These are phyloP conservation scores for Tricholoma bakamatsutake DNA, from an alignment of 768 basidiomycete species.

Conservation along the genomic window DNA sequence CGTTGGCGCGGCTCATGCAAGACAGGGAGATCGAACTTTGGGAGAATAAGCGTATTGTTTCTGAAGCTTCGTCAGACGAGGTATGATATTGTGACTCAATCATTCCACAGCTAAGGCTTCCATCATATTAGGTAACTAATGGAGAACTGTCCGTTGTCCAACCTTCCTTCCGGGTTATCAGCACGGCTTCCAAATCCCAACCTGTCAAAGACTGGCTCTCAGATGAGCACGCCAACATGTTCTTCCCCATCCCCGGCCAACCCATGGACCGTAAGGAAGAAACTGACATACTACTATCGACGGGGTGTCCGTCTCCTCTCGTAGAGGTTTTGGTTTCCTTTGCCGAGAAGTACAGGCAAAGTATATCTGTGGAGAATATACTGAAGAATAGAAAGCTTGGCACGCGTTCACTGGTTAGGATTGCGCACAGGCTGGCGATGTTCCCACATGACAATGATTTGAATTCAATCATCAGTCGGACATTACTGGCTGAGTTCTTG, in stretches of 20 bases:
- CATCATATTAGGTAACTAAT: constrained; percentile 16
- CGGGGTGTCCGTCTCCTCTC: constrained; percentile 37
- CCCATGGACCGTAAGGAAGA: constrained; percentile 57
- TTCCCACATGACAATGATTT: constrained; percentile 42
- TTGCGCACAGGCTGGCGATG: constrained; percentile 42
- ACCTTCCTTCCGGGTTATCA: constrained; percentile 55
- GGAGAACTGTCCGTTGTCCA: constrained; percentile 46
- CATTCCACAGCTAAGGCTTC: neutral
- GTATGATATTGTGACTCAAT: constrained; percentile 16
- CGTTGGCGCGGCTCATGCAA: constrained; percentile 51
- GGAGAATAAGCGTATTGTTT: constrained; percentile 56
- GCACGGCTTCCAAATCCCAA: constrained; percentile 56
- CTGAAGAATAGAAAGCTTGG: constrained; percentile 61
- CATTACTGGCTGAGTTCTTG: constrained; percentile 55
- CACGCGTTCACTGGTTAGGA: constrained; percentile 51
- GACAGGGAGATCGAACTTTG: constrained; percentile 62
- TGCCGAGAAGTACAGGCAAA: constrained; percentile 51
- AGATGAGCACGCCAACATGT: constrained; percentile 66
- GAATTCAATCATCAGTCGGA: constrained; percentile 39
- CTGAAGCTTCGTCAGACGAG: constrained; percentile 40
- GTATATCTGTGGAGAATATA: constrained; percentile 48
- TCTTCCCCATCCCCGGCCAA: constrained; percentile 54
- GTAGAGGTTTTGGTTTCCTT: constrained; percentile 42
- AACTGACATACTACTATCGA: constrained; percentile 37
- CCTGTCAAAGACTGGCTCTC: constrained; percentile 67